Conservation (phyloP, 164 flowering plant species). For the Aristolochia californica region DNA sequence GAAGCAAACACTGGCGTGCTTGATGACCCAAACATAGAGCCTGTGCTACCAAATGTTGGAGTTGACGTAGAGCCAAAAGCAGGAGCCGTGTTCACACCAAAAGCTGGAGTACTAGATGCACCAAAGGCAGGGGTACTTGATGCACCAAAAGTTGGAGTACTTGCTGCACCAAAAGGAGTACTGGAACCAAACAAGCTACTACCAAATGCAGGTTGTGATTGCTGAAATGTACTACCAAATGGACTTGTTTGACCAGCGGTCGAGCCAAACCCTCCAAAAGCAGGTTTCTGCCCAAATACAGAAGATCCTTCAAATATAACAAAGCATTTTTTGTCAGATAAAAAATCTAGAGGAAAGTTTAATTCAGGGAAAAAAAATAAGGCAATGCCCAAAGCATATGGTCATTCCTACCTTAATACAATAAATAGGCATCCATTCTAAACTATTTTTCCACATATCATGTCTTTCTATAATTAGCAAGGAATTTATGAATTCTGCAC, state of each 20-base stretch:
- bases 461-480: too few relatives aligned
- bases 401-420: too few relatives aligned
- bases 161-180: conserved; percentile 53
- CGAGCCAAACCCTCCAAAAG: conserved; percentile 87
- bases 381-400: too few relatives aligned
- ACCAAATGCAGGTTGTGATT: conserved; percentile 80
- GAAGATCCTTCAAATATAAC: conserved; percentile 41
- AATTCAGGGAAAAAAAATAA: too few relatives aligned
- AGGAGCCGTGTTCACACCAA: conserved; percentile 41
- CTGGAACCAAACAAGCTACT: conserved; percentile 59
- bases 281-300: conserved; percentile 71
- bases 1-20: conserved; percentile 40
- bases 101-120: conserved; percentile 40
- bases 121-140: conserved; percentile 52
- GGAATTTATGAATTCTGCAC: too few relatives aligned
- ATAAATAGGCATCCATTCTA: too few relatives aligned
- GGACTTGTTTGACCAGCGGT: conserved; percentile 66
- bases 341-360: neutral
- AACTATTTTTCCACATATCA: too few relatives aligned
- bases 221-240: conserved; percentile 79
- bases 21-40: conserved; percentile 44
- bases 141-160: conserved; percentile 52
- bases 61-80: conserved; percentile 48
- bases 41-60: conserved; percentile 59
- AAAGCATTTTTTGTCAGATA: neutral